Evolutionary conservation across 2,329 filamentous ascomycete species (phyloP), one percentile per base, ranked within the genome.

Genomic region (Capronia coronata): DNA sequence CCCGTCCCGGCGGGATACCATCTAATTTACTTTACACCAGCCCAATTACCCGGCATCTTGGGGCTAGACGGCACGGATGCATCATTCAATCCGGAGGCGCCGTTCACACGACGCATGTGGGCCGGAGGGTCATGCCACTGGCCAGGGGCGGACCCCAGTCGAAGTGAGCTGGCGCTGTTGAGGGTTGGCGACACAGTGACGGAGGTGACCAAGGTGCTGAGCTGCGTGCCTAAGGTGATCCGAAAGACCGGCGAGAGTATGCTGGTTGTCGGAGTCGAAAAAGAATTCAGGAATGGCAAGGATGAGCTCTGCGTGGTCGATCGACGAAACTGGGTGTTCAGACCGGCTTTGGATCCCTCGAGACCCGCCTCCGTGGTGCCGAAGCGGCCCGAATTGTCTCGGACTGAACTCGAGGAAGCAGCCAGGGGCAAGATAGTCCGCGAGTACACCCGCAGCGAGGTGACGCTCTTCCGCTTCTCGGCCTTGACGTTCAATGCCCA

Each of bases 101-200:
- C 80, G 0, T 84, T 83, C 49, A 81, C 78, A 1, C 66, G 80
- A 23, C 71, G 81, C 10, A 84, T 84, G 81, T 84, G 82, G 82
- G 81, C 81, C 0, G 81, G 80, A 1, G 82, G 82, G 0, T 68
- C 71, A 48, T 77, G 84, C 64, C 62, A 63, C 11, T 82, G 79
- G 78, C 60, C 68, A 1, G 59, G 58, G 3, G 56, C 57, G 10
- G 51, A 55, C 41, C 55, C 55, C 2, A 37, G 39, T 16, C 9
- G 18, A 10, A 43, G 37, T n/a, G n/a, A 30, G 25, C 63, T 66
- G 10, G 71, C 73, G 56, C 55, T 63, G 14, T 62, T 83, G 51
- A 67, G 69, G 1, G 73, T 82, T 1, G 80, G 78, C 1, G 75
- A 82, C 53, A 64, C 70, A 16, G 76, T 76, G 1, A 72, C 70